Conservation (phyloP, 345 rosid species). For the Theobroma cacao region DNA sequence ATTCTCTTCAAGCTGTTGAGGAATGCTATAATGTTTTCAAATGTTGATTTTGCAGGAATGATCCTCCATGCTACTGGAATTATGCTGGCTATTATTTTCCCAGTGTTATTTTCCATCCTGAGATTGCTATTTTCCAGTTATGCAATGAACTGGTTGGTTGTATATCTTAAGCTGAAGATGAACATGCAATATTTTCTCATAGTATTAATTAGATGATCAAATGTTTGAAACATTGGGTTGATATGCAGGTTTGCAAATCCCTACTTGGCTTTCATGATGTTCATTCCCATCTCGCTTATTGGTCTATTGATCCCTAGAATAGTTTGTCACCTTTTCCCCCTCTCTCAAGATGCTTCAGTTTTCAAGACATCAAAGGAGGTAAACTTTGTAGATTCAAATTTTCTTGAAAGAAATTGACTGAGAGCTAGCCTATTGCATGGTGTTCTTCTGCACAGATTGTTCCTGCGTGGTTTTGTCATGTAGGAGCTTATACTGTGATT, state of each 20-base stretch:
- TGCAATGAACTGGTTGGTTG: conserved; percentile 87
- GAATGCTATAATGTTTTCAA: conserved; percentile 16
- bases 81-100: conserved; percentile 66
- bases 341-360: conserved; percentile 54
- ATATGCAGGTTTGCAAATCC: conserved; percentile 92
- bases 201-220: not conserved
- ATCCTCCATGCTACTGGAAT: conserved; percentile 63
- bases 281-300: conserved; percentile 72
- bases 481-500: not conserved
- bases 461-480: not conserved
- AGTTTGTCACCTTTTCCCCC: conserved; percentile 49
- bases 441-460: not conserved
- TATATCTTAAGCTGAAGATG: not conserved
- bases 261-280: conserved; percentile 81
- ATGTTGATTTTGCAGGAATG: conserved; percentile 51
- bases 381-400: conserved; percentile 18
- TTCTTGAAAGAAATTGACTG: not conserved
- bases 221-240: conserved; percentile 9
- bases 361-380: conserved; percentile 70
- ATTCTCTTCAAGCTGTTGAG: conserved; percentile 11
- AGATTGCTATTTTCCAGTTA: conserved; percentile 61
- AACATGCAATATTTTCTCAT: not conserved
- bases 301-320: conserved; percentile 78
- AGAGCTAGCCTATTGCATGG: not conserved
- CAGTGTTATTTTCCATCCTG: conserved; percentile 64